Conservation (phyloP, 352 stramenopile genomes). For the Aphanomyces stellatus region DNA sequence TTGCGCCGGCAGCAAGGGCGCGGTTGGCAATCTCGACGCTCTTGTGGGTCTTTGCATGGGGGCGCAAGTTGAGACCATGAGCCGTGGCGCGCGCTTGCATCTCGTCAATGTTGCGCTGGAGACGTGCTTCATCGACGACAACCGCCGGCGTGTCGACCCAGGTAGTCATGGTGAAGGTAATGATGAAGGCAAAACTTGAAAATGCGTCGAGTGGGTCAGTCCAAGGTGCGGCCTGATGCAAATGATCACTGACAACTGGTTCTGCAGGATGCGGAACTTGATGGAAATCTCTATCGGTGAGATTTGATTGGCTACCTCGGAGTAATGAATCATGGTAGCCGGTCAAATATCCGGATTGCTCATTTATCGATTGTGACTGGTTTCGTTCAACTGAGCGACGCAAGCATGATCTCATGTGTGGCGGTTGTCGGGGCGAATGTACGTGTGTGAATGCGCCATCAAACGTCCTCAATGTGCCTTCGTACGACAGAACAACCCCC, state of each 20-base stretch:
- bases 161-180: conserved; percentile 36
- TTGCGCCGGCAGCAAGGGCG: conserved; percentile 43
- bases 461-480: too few species aligned
- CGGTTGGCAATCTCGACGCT: conserved; percentile 50
- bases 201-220: too few species aligned
- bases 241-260: too few species aligned
- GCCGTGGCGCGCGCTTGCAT: conserved; percentile 49
- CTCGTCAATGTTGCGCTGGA: conserved; percentile 49
- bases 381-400: background rate
- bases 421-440: conserved; percentile 72
- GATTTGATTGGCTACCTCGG: too few species aligned
- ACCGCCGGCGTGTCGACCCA: conserved; percentile 62
- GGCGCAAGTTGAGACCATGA: conserved; percentile 45
- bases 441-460: conserved; percentile 26
- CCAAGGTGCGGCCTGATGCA: too few species aligned
- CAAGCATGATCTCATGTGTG: conserved; percentile 68
- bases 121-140: conserved; percentile 41
- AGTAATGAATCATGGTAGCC: too few species aligned
- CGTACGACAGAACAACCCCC: conserved; percentile 49
- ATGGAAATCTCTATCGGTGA: too few species aligned
- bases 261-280: too few species aligned
- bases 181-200: too few species aligned
- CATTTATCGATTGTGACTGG: too few species aligned
- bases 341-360: too few species aligned
- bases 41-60: conserved; percentile 75